Evolutionary conservation across 164 flowering plant genomes (phyloP), one percentile per base, ranked within the genome.

Genomic region (Warburgia ugandensis): DNA sequence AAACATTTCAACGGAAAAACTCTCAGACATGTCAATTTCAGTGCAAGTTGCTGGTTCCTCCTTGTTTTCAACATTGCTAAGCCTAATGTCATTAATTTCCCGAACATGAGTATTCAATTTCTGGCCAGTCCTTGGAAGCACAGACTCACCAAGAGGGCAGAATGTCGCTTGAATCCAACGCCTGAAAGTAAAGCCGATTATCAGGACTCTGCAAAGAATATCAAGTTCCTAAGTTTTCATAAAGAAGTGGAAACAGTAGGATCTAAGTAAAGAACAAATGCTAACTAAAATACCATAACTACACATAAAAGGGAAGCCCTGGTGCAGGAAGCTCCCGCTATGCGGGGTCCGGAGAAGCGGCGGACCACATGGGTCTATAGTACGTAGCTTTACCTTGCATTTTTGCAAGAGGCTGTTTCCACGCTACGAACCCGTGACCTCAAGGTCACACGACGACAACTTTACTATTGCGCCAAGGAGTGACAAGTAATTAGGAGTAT

Each of bases 141-240:
- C 43, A 16, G 43, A 14, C 1, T 9, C 7, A 39, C 4, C 7
- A 3, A 22, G 20, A 16, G 4, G 16, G 37, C 68, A 58, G 51
- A 90, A 84, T 47, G 75, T 89, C 64, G 86, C 91, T 77, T 90
- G 97, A 54, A 90, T 67, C 97, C 97, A 90, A 6, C 95, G 83
- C 75, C 97, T 90, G 67, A 57, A 67, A 72, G n/a, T 64, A 38
- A 61, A 59, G 40, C 29, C 32, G 56, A 48, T 7, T 46, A 33
- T 52, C 26, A 49, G 33, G 48, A n/a, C n/a, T 52, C 14, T 12
- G 30, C 17, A 26, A 45, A 25, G 31, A 2, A 3, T 37, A 37
- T 11, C 14, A 37, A 14, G 14, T 5, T 16, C n/a, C 17, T 20
- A 16, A 37, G 3, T 11, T 36, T 2, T 7, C 39, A 2, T 2